A percentile compares a stretch with the other conserved stretches of the same genome.
Conservation (phyloP, 192 early-diverging fungal species). For the Jimgerdemannia lactiflua region DNA sequence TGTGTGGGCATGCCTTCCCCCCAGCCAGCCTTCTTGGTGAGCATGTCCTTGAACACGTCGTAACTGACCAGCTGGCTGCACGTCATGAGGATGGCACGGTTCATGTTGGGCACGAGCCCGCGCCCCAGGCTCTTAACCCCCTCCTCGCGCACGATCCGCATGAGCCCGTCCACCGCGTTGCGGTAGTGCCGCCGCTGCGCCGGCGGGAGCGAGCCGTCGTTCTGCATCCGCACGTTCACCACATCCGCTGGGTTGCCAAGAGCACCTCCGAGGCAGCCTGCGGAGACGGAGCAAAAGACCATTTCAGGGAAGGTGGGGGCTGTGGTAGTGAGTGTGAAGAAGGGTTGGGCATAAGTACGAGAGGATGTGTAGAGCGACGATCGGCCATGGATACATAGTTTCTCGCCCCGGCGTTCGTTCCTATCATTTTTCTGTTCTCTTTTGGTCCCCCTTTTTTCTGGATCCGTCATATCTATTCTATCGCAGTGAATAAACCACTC, state of each 20-base stretch:
- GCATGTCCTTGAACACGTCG: constrained; percentile 73
- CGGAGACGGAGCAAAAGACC: constrained; percentile 38
- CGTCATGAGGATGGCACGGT: constrained; percentile 87
- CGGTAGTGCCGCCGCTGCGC: constrained; percentile 69
- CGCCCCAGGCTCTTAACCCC: constrained; percentile 78
- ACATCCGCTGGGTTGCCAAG: constrained; percentile 81
- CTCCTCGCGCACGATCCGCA: constrained; percentile 77
- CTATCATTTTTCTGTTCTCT: no score
- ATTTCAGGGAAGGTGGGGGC: constrained; percentile 39
- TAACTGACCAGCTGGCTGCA: constrained; percentile 70
- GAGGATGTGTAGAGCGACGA: no score
- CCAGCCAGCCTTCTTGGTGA: constrained; percentile 56
- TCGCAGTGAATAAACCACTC: no score
- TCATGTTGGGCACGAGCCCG: constrained; percentile 87
- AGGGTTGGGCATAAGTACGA: no score
- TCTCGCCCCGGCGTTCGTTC: no score
- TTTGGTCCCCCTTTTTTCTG: no score
- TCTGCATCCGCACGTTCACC: constrained; percentile 79
- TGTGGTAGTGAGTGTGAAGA: neutral
- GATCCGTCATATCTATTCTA: no score
- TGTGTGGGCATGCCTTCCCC: constrained; percentile 65
- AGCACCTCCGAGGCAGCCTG: constrained; percentile 57
- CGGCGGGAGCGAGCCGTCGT: constrained; percentile 66
- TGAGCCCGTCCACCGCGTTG: constrained; percentile 68
- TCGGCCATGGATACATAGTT: no score